Evolutionary conservation across 345 rosid species (phyloP).

Genomic region (Populus euphratica): DNA sequence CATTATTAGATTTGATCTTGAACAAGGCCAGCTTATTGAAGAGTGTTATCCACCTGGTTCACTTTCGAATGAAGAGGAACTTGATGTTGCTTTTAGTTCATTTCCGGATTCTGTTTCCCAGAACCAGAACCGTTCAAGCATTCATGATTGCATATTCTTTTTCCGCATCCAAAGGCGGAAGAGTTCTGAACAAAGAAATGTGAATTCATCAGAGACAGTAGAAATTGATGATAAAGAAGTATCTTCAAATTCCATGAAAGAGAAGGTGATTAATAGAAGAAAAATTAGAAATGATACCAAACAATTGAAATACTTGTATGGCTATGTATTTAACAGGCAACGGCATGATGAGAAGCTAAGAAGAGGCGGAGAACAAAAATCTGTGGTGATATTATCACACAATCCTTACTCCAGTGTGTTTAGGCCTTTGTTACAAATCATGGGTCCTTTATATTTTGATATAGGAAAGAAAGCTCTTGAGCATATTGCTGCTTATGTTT

Average conservation of each 20-base stretch:
- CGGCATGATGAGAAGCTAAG: conserved; percentile 93
- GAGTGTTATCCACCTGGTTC: conserved; percentile 73
- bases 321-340: conserved; percentile 90
- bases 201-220: conserved; percentile 26
- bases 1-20: conserved; percentile 85
- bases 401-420: conserved; percentile 78
- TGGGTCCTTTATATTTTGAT: conserved; percentile 92
- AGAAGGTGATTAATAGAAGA: conserved; percentile 15
- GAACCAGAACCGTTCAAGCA: conserved; percentile 80
- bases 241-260: conserved; percentile 23
- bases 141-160: conserved; percentile 95
- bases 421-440: conserved; percentile 86
- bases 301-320: conserved; percentile 56
- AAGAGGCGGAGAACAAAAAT: conserved; percentile 96
- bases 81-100: conserved; percentile 84
- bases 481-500: conserved; percentile 81
- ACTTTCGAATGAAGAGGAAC: conserved; percentile 77
- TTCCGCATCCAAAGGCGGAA: conserved; percentile 70
- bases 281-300: conserved; percentile 8
- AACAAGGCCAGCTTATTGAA: conserved; percentile 94
- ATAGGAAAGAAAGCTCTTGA: conserved; percentile 79
- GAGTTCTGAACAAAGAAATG: conserved; percentile 29
- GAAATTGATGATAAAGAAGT: conserved; percentile 31
- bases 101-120: conserved; percentile 97
- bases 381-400: conserved; percentile 83